These are phyloP conservation scores for Sechiopsis laciniata DNA, from an alignment of 306 rosid genomes.

Conservation along the genomic window DNA sequence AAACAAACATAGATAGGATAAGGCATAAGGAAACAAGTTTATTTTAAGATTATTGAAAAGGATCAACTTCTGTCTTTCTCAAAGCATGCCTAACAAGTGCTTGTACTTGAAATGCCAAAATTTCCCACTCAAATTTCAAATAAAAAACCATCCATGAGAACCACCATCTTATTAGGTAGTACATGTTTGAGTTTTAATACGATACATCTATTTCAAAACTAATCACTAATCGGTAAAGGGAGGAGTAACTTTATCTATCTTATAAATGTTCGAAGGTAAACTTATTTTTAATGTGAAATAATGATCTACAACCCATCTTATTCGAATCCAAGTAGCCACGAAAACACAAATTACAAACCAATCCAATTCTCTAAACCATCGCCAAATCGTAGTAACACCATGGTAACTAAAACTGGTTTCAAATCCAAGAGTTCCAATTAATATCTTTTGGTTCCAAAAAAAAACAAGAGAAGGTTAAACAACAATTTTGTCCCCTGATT, in stretches of 20 bases:
- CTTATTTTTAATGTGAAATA: too few species aligned
- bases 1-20: not conserved
- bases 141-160: constrained; percentile 56
- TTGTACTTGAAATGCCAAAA: constrained; percentile 29
- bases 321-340: constrained; percentile 3
- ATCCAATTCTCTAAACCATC: not conserved
- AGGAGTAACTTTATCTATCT: too few species aligned
- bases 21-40: not conserved
- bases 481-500: too few species aligned
- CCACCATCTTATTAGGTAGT: not conserved
- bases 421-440: too few species aligned
- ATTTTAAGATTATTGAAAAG: constrained; percentile 5
- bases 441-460: too few species aligned
- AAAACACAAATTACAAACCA: constrained; percentile 22
- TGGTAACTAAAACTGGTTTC: too few species aligned
- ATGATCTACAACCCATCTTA: not conserved
- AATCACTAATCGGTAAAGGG: too few species aligned
- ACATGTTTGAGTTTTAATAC: too few species aligned
- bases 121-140: constrained; percentile 62
- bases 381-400: too few species aligned
- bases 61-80: constrained; percentile 12
- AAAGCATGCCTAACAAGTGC: not conserved
- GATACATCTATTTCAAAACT: too few species aligned
- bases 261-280: too few species aligned
- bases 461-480: too few species aligned